Percentiles rank a stretch among this genome's conserved stretches.
These are phyloP conservation scores for Pythium grandisporangium DNA, from an alignment of 352 stramenopile genomes.

Conservation along the genomic window DNA sequence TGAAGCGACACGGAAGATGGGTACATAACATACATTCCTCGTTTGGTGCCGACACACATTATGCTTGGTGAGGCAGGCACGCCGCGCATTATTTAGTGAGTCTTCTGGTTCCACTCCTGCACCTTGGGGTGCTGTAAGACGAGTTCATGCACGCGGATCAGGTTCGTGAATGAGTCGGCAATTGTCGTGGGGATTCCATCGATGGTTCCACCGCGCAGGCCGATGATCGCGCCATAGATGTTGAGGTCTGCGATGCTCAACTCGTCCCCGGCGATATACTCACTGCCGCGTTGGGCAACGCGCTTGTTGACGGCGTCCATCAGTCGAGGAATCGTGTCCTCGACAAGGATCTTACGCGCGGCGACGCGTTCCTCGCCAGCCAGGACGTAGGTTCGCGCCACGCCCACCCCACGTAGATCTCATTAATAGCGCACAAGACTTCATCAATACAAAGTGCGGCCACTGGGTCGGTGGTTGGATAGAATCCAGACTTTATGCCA, in stretches of 20 bases:
- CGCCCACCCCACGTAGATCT: constrained; percentile 10
- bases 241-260: constrained; percentile 23
- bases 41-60: not conserved
- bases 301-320: constrained; percentile 4
- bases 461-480: constrained; percentile 18
- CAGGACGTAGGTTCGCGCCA: constrained; percentile 11
- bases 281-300: constrained; percentile 3
- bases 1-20: not conserved
- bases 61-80: not conserved
- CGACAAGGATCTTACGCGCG: constrained; percentile 4
- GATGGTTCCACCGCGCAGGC: constrained; percentile 14
- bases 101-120: constrained; percentile 18
- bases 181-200: constrained; percentile 15
- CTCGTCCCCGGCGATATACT: constrained; percentile 9
- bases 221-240: constrained; percentile 14
- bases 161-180: constrained; percentile 12
- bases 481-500: constrained; percentile 17
- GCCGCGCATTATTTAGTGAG: constrained; percentile 7
- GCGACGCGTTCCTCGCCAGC: constrained; percentile 5
- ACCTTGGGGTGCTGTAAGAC: constrained; percentile 23
- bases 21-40: too few relatives aligned
- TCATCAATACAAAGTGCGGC: constrained; percentile 16
- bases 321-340: constrained; percentile 3
- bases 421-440: constrained; percentile 12
- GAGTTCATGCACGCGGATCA: constrained; percentile 16